Conservation (phyloP, 1,284 basidiomycete genomes). For the Irpex rosettiformis region DNA sequence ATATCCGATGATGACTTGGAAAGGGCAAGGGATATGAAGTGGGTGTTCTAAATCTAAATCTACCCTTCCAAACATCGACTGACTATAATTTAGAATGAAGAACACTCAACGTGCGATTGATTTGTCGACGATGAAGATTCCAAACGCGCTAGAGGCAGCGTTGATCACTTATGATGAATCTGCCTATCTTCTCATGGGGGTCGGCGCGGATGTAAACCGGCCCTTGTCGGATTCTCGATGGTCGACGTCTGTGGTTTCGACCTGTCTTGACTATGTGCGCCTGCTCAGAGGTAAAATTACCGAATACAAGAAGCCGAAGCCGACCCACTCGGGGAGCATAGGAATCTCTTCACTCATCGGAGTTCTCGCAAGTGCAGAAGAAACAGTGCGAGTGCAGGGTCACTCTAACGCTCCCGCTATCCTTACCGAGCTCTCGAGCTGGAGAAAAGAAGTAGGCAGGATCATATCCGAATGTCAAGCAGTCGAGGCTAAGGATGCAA, state of each 20-base stretch:
- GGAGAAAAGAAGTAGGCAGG: constrained; percentile 8
- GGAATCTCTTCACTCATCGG: background rate
- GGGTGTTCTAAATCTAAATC: constrained; percentile 10
- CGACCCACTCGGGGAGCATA: background rate
- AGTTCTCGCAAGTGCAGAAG: background rate
- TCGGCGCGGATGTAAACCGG: constrained; percentile 39
- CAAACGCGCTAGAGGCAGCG: constrained; percentile 42
- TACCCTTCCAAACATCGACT: background rate
- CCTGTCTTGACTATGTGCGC: constrained; percentile 41
- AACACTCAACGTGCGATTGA: background rate
- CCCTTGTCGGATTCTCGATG: background rate
- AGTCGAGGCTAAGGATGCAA: background rate
- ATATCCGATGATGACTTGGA: constrained; percentile 32
- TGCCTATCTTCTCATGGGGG: constrained; percentile 37
- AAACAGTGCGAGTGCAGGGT: background rate
- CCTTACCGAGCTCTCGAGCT: constrained; percentile 4
- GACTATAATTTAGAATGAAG: constrained; percentile 12
- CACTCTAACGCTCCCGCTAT: background rate
- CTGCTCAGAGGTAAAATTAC: constrained; percentile 25
- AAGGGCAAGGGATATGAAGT: constrained; percentile 25
- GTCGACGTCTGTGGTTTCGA: constrained; percentile 8
- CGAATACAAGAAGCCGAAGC: constrained; percentile 18
- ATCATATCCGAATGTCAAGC: constrained; percentile 1
- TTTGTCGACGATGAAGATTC: constrained; percentile 9
- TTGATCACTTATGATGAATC: constrained; percentile 37